phyloP scores from a whole-genome alignment of 2,329 filamentous ascomycete species.

The Ploettnerulaceae sp. region DNA sequence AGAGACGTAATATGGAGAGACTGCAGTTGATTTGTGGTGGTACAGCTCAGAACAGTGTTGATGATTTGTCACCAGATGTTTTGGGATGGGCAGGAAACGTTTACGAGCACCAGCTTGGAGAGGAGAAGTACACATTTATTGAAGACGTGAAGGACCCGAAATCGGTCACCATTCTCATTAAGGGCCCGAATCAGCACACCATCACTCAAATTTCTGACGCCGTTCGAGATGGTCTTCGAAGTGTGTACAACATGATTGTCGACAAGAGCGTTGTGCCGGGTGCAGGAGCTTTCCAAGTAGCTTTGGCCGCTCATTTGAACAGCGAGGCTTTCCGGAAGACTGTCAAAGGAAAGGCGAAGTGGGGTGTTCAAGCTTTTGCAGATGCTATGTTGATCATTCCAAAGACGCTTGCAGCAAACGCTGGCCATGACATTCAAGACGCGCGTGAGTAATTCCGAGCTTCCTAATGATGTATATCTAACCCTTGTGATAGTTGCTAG shows the following conservation, averaged over 20 bases:
- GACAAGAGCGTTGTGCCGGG: constrained; percentile 93
- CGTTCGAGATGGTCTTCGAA: constrained; percentile 88
- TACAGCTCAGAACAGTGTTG: constrained; percentile 89
- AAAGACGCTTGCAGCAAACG: constrained; percentile 94
- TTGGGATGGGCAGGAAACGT: constrained; percentile 95
- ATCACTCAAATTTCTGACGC: constrained; percentile 96
- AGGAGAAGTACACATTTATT: constrained; percentile 98
- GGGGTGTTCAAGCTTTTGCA: constrained; percentile 89
- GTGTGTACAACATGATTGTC: constrained; percentile 99
- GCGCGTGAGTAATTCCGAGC: constrained; percentile 58
- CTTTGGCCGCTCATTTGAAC: constrained; percentile 80
- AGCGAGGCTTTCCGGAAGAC: constrained; percentile 82
- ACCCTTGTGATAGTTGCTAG: constrained; percentile 60
- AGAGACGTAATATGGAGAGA: constrained; percentile 98
- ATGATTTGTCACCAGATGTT: constrained; percentile 80
- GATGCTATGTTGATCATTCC: constrained; percentile 93
- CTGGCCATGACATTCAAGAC: constrained; percentile 95
- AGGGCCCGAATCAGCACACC: constrained; percentile 94
- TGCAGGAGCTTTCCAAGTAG: constrained; percentile 92
- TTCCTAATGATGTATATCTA: constrained; percentile 16
- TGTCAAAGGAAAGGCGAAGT: constrained; percentile 97
- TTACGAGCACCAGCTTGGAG: constrained; percentile 94
- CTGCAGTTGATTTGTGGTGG: constrained; percentile 93
- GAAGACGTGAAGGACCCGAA: constrained; percentile 99
- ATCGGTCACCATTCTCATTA: constrained; percentile 95